A percentile compares a stretch with the other conserved stretches of the same genome.
Evolutionary conservation across 129 eudicot genomes (phyloP).

Genomic region (Saussurea involucrata): DNA sequence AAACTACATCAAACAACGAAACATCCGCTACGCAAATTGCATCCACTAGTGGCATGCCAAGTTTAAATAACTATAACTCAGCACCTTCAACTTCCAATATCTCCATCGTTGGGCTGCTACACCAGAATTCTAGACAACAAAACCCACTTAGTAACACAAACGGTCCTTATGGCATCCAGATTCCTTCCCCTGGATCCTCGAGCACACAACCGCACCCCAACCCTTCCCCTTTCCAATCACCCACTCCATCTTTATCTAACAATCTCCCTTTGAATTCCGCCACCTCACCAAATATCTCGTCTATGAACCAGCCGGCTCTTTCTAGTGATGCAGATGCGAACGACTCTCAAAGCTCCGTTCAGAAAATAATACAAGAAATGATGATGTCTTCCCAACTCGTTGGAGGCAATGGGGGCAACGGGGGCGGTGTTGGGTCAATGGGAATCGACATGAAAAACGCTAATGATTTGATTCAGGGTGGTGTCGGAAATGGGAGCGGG

Average conservation of each 20-base stretch:
- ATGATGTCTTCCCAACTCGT: conserved; percentile 86
- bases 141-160: conserved; percentile 49
- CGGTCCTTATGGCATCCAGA: conserved; percentile 48
- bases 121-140: conserved; percentile 87
- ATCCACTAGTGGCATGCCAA: conserved; percentile 50
- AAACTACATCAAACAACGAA: conserved; percentile 53
- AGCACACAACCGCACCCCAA: conserved; percentile 44
- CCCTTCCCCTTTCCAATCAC: conserved; percentile 75
- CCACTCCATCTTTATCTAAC: conserved; percentile 65
- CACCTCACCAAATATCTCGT: conserved; percentile 58
- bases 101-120: conserved; percentile 64
- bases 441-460: conserved; percentile 58
- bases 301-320: conserved; percentile 55
- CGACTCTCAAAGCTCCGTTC: conserved; percentile 95
- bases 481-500: conserved; percentile 44
- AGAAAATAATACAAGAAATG: conserved; percentile 90
- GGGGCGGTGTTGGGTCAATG: conserved; percentile 42
- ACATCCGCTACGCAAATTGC: conserved; percentile 50
- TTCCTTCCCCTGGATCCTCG: conserved; percentile 69
- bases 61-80: conserved; percentile 53
- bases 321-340: conserved; percentile 65
- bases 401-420: conserved; percentile 49
- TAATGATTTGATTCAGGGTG: conserved; percentile 56
- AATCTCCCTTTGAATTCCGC: conserved; percentile 55
- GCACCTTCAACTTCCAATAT: conserved; percentile 49